Evolutionary conservation across 2,329 filamentous ascomycete genomes (phyloP).

Genomic region (Dichotomopilus funicola): DNA sequence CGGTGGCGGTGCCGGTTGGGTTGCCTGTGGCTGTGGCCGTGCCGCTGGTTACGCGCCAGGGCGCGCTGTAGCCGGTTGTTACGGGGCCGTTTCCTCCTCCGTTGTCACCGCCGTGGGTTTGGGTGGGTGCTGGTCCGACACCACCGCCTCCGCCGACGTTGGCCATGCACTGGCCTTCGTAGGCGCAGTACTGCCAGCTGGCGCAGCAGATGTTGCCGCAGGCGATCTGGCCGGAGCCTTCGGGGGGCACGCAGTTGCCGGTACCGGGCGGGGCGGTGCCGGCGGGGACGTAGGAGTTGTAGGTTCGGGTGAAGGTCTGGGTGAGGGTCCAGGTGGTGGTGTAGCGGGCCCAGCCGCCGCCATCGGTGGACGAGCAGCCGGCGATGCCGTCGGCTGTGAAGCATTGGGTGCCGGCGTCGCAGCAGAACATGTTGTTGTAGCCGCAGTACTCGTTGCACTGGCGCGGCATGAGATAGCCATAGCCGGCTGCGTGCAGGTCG

Average conservation of each 20-base stretch:
- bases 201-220: constrained; percentile 68
- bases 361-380: constrained; percentile 37
- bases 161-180: constrained; percentile 50
- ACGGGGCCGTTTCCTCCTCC: constrained; percentile 35
- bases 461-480: constrained; percentile 44
- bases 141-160: constrained; percentile 31
- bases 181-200: constrained; percentile 60
- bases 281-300: constrained; percentile 43
- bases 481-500: constrained; percentile 41
- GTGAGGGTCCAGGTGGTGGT: constrained; percentile 58
- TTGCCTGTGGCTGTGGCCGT: constrained; percentile 48
- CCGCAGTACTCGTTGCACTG: constrained; percentile 50
- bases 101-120: constrained; percentile 33
- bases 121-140: constrained; percentile 14
- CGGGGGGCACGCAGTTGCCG: constrained; percentile 43
- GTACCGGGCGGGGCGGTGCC: constrained; percentile 38
- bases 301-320: constrained; percentile 52
- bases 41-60: constrained; percentile 48
- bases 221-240: constrained; percentile 47
- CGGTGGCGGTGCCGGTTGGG: constrained; percentile 37
- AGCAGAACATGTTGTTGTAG: constrained; percentile 50
- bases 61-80: constrained; percentile 49
- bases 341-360: constrained; percentile 31
- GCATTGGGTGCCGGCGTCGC: constrained; percentile 42
- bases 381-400: constrained; percentile 46